Evolutionary conservation across 1,284 basidiomycete species (phyloP).

Genomic region (Ustilago vetiveriae): DNA sequence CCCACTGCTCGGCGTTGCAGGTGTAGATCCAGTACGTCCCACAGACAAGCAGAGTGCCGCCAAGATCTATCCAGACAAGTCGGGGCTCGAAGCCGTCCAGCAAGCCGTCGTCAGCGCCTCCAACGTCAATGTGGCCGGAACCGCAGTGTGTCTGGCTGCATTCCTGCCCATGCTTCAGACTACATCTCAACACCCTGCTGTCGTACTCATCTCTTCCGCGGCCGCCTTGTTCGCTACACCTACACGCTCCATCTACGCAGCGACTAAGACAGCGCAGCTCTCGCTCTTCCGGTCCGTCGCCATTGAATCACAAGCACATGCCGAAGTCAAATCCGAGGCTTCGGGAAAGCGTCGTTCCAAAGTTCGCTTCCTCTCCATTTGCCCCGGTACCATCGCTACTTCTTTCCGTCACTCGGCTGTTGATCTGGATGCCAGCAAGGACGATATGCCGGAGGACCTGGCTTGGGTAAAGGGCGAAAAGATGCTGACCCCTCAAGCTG

Average conservation of each 20-base stretch:
- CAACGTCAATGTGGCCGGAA: constrained; percentile 70
- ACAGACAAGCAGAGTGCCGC: constrained; percentile 67
- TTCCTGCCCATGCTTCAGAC: constrained; percentile 77
- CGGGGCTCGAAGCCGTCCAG: constrained; percentile 67
- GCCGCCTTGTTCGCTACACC: constrained; percentile 85
- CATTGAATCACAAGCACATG: constrained; percentile 73
- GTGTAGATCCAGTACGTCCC: constrained; percentile 70
- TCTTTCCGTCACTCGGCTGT: constrained; percentile 60
- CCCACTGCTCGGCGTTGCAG: constrained; percentile 79
- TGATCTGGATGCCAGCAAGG: constrained; percentile 31
- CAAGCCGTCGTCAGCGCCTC: constrained; percentile 66
- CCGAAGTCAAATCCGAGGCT: constrained; percentile 12
- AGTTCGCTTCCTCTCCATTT: constrained; percentile 58
- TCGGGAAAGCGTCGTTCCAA: constrained; percentile 22
- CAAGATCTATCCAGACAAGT: constrained; percentile 70
- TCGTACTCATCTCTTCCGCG: constrained; percentile 82
- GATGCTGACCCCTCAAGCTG: constrained; percentile 41
- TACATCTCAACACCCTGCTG: constrained; percentile 77
- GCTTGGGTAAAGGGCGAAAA: constrained; percentile 47
- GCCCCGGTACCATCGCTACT: constrained; percentile 62
- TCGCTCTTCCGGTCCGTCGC: constrained; percentile 80
- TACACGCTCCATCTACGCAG: constrained; percentile 82
- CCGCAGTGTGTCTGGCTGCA: constrained; percentile 69
- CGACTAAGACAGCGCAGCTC: constrained; percentile 83
- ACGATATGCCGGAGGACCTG: constrained; percentile 36